Evolutionary conservation across 1,139 yeast genomes (phyloP), one percentile per base, ranked within the genome.

Genomic region (Geotrichum macrosporum): DNA sequence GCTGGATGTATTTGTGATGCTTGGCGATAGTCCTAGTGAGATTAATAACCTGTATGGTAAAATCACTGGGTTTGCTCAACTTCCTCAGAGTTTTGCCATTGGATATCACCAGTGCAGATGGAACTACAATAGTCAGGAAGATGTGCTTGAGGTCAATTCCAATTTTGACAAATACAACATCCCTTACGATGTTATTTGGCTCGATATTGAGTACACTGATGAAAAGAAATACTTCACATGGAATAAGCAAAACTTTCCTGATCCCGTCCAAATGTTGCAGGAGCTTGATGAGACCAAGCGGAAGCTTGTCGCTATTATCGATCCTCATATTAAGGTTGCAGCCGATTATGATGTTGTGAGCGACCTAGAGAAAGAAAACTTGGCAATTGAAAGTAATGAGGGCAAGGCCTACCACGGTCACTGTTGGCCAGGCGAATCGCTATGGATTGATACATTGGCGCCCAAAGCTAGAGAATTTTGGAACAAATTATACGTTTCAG

Each of bases 351-450:
- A 70, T 20, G 77, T 86, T 1, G 82, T 89, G 59, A 73, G 82
- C 10, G 65, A 62, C 1, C 57, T 84, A 24, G 63, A 69, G 15
- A 62, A 70, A 10, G 61, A 72, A 22, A 58, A 66, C 19, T 58
- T 72, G 20, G 73, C 72, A 0, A 66, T 82, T 9, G 60, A 62
- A 48, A 69, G 73, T 50, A 69, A 74, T 48, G 72, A 73, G 18
- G 79, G 78, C 38, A 64, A 69, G 1, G 67, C 80, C 2, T 89
- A 73, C 62, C 72, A 76, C 51, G 98, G 96, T 2, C 94, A 88
- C 64, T 92, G 98, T 66, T 92, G 99, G 99, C 97, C 98, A 1
- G 99, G 98, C 0, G 89, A 85, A 57, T 84, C 95, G 0, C 74
- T 87, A 2, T 92, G 98, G 97, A 77, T 92, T 42, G 98, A 92